Percentiles rank a stretch among this genome's conserved stretches.
phyloP scores from a whole-genome alignment of 495 filamentous ascomycete species.

The Penicillium canariense region DNA sequence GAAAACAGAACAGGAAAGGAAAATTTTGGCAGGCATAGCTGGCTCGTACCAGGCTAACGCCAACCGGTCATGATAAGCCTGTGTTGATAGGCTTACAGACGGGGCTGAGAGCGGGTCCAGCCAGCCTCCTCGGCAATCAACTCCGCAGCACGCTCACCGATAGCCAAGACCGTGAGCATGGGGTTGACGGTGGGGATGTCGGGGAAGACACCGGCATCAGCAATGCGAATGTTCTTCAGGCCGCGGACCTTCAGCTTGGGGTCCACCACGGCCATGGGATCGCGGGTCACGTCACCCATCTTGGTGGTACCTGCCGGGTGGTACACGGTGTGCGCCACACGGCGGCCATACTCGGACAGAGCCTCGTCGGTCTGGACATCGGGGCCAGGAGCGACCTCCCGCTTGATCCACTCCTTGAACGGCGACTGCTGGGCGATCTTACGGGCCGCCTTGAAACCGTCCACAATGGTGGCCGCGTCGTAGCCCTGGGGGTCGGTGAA shows the following conservation, averaged over 20 bases:
- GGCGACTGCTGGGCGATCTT: conserved; percentile 66
- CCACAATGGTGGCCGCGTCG: conserved; percentile 77
- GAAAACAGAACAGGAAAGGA: conserved; percentile 14
- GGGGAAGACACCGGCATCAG: conserved; percentile 67
- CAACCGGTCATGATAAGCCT: neutral
- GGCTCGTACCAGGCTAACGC: neutral
- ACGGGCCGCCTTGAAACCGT: conserved; percentile 69
- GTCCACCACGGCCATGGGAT: conserved; percentile 67
- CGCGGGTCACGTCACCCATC: conserved; percentile 68
- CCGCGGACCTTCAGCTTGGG: conserved; percentile 53
- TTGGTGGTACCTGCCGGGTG: conserved; percentile 84
- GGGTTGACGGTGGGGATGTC: conserved; percentile 66
- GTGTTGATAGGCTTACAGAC: conserved; percentile 28
- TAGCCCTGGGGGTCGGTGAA: conserved; percentile 84
- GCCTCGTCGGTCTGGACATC: conserved; percentile 65
- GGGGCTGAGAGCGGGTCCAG: conserved; percentile 54
- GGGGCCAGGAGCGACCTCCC: conserved; percentile 74
- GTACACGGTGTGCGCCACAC: conserved; percentile 80
- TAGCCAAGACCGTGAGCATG: conserved; percentile 63
- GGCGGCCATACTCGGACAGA: conserved; percentile 69
- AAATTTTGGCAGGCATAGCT: conserved; percentile 10
- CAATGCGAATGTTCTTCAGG: conserved; percentile 58
- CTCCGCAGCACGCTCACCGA: conserved; percentile 65
- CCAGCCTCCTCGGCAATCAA: conserved; percentile 60
- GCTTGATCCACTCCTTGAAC: conserved; percentile 77